A percentile compares a stretch with the other conserved stretches of the same genome.
Conservation (phyloP, 192 early-diverging fungal species). For the Dimargaris cristalligena region DNA sequence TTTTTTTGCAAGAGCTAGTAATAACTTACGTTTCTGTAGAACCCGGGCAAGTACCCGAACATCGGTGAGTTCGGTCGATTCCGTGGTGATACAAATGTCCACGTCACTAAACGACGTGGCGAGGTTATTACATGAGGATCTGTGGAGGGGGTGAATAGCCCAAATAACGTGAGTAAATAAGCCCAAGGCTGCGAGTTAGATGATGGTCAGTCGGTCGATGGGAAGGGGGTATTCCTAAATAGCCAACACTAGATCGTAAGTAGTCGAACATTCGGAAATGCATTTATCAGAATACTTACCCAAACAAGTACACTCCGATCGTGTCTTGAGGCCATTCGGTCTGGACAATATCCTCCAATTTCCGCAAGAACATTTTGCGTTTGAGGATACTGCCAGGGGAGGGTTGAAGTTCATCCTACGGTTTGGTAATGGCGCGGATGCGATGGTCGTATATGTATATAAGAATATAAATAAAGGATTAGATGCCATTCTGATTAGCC, state of each 20-base stretch:
- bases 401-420: conserved; percentile 34
- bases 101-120: conserved; percentile 74
- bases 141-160: conserved; percentile 13
- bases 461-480: no score
- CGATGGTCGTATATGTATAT: no score
- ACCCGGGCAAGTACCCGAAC: conserved; percentile 55
- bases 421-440: no score
- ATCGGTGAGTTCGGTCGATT: conserved; percentile 55
- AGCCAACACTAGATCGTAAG: neutral
- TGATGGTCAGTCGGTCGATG: neutral
- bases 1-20: neutral
- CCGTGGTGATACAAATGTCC: conserved; percentile 82
- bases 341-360: conserved; percentile 63
- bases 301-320: conserved; percentile 73
- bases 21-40: conserved; percentile 47
- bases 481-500: no score
- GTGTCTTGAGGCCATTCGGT: conserved; percentile 65
- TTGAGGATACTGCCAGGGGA: conserved; percentile 46
- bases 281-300: conserved; percentile 26
- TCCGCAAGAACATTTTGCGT: conserved; percentile 49
- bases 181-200: neutral
- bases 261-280: neutral
- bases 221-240: neutral
- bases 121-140: conserved; percentile 76
- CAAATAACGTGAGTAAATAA: neutral